phyloP scores from a whole-genome alignment of 2,329 filamentous ascomycete species.

The Verticillium nonalfalfae region DNA sequence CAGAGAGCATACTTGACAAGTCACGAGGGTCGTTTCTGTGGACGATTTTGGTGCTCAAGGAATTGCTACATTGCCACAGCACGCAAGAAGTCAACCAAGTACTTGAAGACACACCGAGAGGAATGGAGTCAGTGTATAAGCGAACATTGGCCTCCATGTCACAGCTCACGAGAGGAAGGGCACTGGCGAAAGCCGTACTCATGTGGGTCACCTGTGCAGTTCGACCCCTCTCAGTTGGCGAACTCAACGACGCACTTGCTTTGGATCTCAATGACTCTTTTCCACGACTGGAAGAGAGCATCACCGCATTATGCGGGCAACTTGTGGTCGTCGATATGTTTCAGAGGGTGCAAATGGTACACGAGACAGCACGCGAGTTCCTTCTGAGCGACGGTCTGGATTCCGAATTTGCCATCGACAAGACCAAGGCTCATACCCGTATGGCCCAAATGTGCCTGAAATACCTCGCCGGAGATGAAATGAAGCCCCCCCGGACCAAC shows the following conservation, averaged over 20 bases:
- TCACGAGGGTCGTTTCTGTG: slow-evolving; percentile 29
- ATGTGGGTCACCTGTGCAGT: slow-evolving; percentile 25
- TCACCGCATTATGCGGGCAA: slow-evolving; percentile 24
- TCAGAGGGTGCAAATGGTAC: slow-evolving; percentile 25
- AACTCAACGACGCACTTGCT: slow-evolving; percentile 26
- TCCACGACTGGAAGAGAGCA: slow-evolving; percentile 17
- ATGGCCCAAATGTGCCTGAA: slow-evolving; percentile 25
- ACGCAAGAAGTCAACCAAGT: slow-evolving; percentile 20
- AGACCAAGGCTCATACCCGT: slow-evolving; percentile 19
- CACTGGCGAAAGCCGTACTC: slow-evolving; percentile 27
- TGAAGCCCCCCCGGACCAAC: slow-evolving; percentile 21
- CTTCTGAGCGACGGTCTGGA: slow-evolving; percentile 14
- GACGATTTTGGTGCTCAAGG: slow-evolving; percentile 24
- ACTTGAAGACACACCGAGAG: slow-evolving; percentile 23
- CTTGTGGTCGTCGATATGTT: slow-evolving; percentile 26
- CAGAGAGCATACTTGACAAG: slow-evolving; percentile 23
- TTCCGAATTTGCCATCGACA: slow-evolving; percentile 22
- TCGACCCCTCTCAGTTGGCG: slow-evolving; percentile 23
- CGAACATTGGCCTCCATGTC: slow-evolving; percentile 23
- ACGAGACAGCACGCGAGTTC: slow-evolving; percentile 29
- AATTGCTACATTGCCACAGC: slow-evolving; percentile 19
- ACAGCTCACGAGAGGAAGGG: slow-evolving; percentile 15
- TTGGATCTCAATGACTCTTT: slow-evolving; percentile 24
- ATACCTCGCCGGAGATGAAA: slow-evolving; percentile 24
- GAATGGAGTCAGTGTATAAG: slow-evolving; percentile 26